Percentiles rank a stretch among this genome's conserved stretches.
Conservation (phyloP, 176 grass and related monocot genomes). For the Zizania latifolia region DNA sequence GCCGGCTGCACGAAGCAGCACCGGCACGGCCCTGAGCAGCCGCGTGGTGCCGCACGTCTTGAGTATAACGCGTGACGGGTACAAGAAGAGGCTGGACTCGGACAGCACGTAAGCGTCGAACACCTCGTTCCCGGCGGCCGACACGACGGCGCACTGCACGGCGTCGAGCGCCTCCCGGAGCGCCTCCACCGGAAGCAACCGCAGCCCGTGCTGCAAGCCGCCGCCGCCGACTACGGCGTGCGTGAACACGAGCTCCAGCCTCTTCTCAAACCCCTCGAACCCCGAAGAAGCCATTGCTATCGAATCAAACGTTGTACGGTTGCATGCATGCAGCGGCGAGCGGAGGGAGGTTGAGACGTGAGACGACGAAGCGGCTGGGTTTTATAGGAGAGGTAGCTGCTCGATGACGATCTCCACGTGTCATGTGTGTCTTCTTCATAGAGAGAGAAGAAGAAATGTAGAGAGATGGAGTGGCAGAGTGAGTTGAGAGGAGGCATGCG, state of each 20-base stretch:
- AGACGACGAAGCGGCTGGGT: no score
- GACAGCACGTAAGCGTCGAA: slow-evolving; percentile 44
- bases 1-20: slow-evolving; percentile 13
- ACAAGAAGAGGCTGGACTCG: slow-evolving; percentile 49
- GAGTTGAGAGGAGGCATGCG: slow-evolving; percentile 13
- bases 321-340: no score
- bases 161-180: slow-evolving; percentile 19
- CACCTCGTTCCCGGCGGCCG: slow-evolving; percentile 23
- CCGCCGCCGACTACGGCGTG: background rate
- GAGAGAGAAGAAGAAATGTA: background rate
- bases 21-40: slow-evolving; percentile 23
- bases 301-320: no score
- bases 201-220: slow-evolving; percentile 13
- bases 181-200: background rate
- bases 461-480: background rate
- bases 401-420: background rate
- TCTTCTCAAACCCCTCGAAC: slow-evolving; percentile 49
- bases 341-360: background rate
- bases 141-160: slow-evolving; percentile 45
- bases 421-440: background rate
- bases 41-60: slow-evolving; percentile 48
- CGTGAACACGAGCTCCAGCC: slow-evolving; percentile 38
- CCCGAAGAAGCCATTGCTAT: slow-evolving; percentile 29
- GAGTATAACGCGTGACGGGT: slow-evolving; percentile 23
- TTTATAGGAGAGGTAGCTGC: no score